Conservation (phyloP, 1,139 yeast species). For the Candida sp. region DNA sequence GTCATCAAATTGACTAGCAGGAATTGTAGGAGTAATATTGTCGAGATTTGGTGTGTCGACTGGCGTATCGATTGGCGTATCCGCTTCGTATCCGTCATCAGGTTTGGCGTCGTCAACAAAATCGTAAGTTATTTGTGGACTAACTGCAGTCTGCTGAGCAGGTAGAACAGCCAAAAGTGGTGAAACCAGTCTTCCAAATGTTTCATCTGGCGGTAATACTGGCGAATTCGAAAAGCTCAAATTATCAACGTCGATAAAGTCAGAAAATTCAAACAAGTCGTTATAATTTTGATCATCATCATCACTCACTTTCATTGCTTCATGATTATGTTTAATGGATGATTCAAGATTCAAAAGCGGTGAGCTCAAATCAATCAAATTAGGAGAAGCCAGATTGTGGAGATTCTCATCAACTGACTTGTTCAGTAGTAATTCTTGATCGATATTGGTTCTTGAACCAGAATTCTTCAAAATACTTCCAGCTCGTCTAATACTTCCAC, state of each 20-base stretch:
- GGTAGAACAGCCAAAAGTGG: background rate
- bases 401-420: constrained; percentile 13
- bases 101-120: background rate
- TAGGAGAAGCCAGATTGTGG: constrained; percentile 1
- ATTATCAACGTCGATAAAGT: constrained; percentile 59
- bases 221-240: constrained; percentile 28
- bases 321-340: background rate
- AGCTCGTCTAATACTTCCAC: constrained; percentile 22
- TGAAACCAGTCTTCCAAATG: background rate
- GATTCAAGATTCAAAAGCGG: constrained; percentile 1
- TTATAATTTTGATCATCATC: background rate
- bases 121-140: constrained; percentile 3
- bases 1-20: constrained; percentile 1
- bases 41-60: background rate
- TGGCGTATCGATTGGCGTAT: background rate
- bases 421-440: constrained; percentile 10
- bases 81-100: background rate
- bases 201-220: constrained; percentile 5
- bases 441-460: constrained; percentile 10
- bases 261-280: constrained; percentile 58
- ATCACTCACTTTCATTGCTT: background rate
- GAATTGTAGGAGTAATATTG: background rate
- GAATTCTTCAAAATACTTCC: constrained; percentile 50
- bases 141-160: background rate
- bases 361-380: background rate